Conservation (phyloP, 2,329 filamentous ascomycete species). For the Diaporthe sp. region DNA sequence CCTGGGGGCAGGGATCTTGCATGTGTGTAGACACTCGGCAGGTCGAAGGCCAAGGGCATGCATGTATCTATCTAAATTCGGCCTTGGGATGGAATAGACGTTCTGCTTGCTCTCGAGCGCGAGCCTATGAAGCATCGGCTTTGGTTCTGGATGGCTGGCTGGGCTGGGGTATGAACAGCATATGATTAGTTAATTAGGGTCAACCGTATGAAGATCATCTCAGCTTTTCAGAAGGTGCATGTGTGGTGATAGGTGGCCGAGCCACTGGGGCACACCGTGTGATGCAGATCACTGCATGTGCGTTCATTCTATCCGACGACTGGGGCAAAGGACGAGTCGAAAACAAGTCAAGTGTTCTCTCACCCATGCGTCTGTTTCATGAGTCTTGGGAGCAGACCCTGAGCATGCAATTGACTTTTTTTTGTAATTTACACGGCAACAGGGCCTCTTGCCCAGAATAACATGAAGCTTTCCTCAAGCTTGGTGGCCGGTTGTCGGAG, state of each 20-base stretch:
- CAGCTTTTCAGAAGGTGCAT: not conserved
- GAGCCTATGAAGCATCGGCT: not conserved
- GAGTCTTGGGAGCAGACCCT: not conserved
- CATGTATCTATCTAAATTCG: not conserved
- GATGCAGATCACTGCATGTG: not conserved
- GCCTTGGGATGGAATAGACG: not conserved
- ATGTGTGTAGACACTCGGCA: not conserved
- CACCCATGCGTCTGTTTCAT: not conserved
- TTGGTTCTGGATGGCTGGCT: not conserved
- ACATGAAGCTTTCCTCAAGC: constrained; percentile 23
- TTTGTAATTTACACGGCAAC: not conserved
- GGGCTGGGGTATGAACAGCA: not conserved
- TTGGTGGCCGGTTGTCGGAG: constrained; percentile 1
- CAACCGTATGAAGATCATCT: not conserved
- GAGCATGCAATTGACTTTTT: constrained; percentile 13
- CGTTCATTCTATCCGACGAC: not conserved
- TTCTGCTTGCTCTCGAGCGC: not conserved
- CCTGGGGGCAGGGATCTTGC: not conserved
- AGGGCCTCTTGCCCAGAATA: not conserved
- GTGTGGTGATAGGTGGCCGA: not conserved
- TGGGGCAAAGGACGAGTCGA: not conserved
- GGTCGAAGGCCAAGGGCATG: not conserved
- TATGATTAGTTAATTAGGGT: no score
- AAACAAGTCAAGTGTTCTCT: not conserved
- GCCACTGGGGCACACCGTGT: not conserved